These are phyloP conservation scores for Cercophora newfieldiana DNA, from an alignment of 495 filamentous ascomycete genomes.

Conservation along the genomic window DNA sequence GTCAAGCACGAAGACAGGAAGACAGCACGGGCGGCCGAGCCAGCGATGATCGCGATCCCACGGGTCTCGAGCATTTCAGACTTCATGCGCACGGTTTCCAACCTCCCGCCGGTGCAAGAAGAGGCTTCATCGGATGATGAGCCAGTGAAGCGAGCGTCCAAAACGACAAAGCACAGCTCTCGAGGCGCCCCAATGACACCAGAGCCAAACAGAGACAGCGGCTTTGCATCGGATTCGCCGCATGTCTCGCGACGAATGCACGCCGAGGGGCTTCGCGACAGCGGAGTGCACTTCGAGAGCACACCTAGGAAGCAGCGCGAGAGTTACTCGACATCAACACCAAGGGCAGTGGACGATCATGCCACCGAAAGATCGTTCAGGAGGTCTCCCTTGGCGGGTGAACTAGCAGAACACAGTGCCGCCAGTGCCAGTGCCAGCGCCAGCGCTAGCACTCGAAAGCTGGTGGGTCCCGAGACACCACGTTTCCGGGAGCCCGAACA, in stretches of 20 bases:
- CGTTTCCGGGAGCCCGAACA: slow-evolving; percentile 33
- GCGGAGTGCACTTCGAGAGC: slow-evolving; percentile 49
- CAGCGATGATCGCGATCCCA: slow-evolving; percentile 24
- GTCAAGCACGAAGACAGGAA: slow-evolving; percentile 12
- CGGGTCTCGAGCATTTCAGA: slow-evolving; percentile 33
- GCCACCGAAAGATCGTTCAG: slow-evolving; percentile 7
- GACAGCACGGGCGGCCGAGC: slow-evolving; percentile 13
- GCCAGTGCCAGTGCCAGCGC: not conserved
- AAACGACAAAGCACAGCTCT: slow-evolving; percentile 3
- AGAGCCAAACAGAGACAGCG: slow-evolving; percentile 53
- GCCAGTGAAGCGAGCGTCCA: slow-evolving; percentile 11
- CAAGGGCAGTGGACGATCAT: not conserved
- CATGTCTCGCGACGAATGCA: slow-evolving; percentile 32
- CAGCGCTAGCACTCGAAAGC: slow-evolving; percentile 1
- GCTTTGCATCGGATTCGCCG: slow-evolving; percentile 45
- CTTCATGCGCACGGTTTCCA: slow-evolving; percentile 41
- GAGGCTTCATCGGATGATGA: slow-evolving; percentile 42
- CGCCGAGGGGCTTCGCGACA: slow-evolving; percentile 47
- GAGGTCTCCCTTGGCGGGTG: slow-evolving; percentile 23
- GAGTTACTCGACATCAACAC: slow-evolving; percentile 20
- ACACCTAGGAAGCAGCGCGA: slow-evolving; percentile 17
- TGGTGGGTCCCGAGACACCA: slow-evolving; percentile 27
- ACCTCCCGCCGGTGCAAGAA: slow-evolving; percentile 46
- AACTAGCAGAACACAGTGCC: not conserved
- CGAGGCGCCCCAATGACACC: slow-evolving; percentile 17